These are phyloP conservation scores for Phyllosticta citriasiana DNA, from an alignment of 2,329 filamentous ascomycete genomes.

Conservation along the genomic window DNA sequence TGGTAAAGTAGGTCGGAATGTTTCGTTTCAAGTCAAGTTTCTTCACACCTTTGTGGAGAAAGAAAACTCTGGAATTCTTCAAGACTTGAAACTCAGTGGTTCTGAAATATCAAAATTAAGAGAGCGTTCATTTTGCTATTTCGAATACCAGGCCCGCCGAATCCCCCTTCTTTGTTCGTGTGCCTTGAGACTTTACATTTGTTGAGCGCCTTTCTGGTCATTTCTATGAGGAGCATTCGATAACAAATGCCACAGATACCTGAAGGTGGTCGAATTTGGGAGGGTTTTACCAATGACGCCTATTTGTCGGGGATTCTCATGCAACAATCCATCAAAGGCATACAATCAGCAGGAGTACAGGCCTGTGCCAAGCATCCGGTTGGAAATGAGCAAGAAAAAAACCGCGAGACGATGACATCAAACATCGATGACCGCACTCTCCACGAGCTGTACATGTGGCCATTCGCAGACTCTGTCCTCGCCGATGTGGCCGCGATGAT, in stretches of 20 bases:
- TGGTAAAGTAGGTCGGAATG: not conserved
- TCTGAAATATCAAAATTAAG: too few relatives aligned
- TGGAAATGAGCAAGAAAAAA: conserved; percentile 51
- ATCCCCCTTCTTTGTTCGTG: too few relatives aligned
- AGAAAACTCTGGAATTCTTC: too few relatives aligned
- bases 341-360: conserved; percentile 34
- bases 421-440: conserved; percentile 57
- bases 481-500: conserved; percentile 51
- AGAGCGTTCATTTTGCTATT: too few relatives aligned
- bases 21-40: too few relatives aligned
- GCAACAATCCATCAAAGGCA: conserved; percentile 29
- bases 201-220: too few relatives aligned
- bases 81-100: too few relatives aligned
- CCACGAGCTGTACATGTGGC: conserved; percentile 57
- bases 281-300: conserved; percentile 35
- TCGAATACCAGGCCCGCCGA: too few relatives aligned
- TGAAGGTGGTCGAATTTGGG: conserved; percentile 34
- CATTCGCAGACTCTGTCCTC: conserved; percentile 51
- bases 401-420: conserved; percentile 45
- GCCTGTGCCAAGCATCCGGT: conserved; percentile 45
- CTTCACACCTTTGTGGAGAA: not conserved
- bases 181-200: too few relatives aligned
- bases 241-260: conserved; percentile 14
- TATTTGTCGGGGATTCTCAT: conserved; percentile 34
- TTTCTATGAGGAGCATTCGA: not conserved